These are phyloP conservation scores for Umbilicaria muhlenbergii DNA, from an alignment of 495 filamentous ascomycete genomes.

Conservation along the genomic window DNA sequence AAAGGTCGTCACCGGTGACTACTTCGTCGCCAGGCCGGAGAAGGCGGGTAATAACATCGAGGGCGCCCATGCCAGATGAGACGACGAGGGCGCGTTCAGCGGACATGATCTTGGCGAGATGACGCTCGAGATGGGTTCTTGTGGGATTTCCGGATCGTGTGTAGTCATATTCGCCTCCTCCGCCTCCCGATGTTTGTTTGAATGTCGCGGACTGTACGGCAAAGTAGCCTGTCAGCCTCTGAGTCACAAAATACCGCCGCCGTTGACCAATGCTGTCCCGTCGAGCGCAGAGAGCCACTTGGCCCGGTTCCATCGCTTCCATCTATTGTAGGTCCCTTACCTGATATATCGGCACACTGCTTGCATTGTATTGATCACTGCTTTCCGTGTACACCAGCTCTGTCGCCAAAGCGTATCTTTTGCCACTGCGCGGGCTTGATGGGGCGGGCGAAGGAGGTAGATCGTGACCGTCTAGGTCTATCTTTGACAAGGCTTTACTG, in stretches of 20 bases:
- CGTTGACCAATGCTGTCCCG: too few species aligned
- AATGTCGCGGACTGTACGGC: conserved; percentile 70
- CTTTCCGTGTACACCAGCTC: conserved; percentile 92
- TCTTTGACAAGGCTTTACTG: conserved; percentile 54
- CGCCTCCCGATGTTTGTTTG: conserved; percentile 73
- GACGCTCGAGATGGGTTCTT: conserved; percentile 86
- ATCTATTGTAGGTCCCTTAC: conserved; percentile 19
- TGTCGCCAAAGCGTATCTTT: conserved; percentile 82
- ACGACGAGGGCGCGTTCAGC: conserved; percentile 83
- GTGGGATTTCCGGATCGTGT: conserved; percentile 95
- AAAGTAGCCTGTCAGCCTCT: neutral
- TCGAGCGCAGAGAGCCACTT: too few species aligned
- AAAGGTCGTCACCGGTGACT: conserved; percentile 89
- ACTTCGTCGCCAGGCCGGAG: conserved; percentile 92
- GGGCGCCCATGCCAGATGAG: conserved; percentile 88
- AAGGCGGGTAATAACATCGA: conserved; percentile 93
- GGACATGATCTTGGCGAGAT: conserved; percentile 97
- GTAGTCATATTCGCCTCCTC: conserved; percentile 87
- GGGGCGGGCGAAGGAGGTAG: conserved; percentile 89
- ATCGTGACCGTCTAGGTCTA: conserved; percentile 81
- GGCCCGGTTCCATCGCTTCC: neutral
- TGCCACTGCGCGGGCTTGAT: conserved; percentile 71
- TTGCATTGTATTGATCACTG: conserved; percentile 90
- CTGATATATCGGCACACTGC: conserved; percentile 92
- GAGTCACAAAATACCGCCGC: neutral